Evolutionary conservation across 2,329 filamentous ascomycete species (phyloP).

Genomic region (Fusarium sp.): DNA sequence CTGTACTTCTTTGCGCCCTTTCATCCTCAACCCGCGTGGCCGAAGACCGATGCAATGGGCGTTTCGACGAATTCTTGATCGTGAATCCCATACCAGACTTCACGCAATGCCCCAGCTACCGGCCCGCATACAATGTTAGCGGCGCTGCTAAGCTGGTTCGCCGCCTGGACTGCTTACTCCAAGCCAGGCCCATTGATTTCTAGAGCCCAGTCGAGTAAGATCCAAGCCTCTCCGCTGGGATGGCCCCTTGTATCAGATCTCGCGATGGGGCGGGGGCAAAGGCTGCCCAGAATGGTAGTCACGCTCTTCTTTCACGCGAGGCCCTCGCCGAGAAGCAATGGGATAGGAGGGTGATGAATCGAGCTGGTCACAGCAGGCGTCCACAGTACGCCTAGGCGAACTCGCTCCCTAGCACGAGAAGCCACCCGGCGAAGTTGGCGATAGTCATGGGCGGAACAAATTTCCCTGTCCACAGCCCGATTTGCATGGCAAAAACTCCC

Average conservation of each 20-base stretch:
- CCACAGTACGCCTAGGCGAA: neutral
- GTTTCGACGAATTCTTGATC: no score
- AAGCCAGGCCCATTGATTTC: no score
- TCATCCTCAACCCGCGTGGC: no score
- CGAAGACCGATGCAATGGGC: no score
- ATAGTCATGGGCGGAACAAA: neutral
- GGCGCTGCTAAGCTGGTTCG: no score
- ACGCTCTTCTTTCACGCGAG: neutral
- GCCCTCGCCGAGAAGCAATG: neutral
- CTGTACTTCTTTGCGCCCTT: no score
- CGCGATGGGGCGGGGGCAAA: neutral
- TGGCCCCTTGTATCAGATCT: neutral
- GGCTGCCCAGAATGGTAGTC: neutral
- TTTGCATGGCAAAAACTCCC: neutral
- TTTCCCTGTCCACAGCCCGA: neutral
- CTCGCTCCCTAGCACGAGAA: neutral
- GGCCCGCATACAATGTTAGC: no score
- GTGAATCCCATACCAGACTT: no score
- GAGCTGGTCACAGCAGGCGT: neutral
- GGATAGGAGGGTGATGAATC: no score
- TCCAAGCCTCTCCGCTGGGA: neutral
- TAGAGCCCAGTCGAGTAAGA: no score
- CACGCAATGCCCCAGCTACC: no score
- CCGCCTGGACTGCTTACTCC: no score
- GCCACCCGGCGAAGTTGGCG: neutral